Base-by-base conservation (phyloP, 495 filamentous ascomycete species). In the Aspergillus hancockii region DNA sequence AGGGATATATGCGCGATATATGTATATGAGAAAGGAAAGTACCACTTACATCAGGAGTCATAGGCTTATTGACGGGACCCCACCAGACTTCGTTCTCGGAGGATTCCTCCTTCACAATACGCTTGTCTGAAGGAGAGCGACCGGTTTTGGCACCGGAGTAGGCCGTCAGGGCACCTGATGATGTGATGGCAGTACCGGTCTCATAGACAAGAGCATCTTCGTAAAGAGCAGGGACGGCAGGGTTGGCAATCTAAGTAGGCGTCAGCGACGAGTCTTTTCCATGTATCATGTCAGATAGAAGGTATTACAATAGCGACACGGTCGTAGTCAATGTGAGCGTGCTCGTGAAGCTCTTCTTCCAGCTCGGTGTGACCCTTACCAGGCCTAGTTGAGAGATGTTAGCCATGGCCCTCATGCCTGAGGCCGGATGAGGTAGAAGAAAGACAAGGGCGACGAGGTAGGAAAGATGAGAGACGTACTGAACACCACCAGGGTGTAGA, bases 201-300 rank as follows among this genome's bases (percentile, higher is more conserved):
- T 98, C 94, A 81, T 98, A 98, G 64, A 98, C 94, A 50, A 98
- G 84, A 56, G 94, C 94, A 89, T 98, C 94, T 84, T 98, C 94
- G 82, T 98, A 98, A 61, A 98, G 84, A 60, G 94, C 90, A 66
- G 95, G 86, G 58, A 97, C 94, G 38, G 93, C 84, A 69, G 91
- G 87, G 76, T 94, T 96, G 78, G 89, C 88, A 65, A 94, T 90
- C 91, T 95, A 67, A 32, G 23, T 3, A 19, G 19, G 10, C 34
- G 59, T 57, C 56, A 60, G 63, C 62, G 49, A n/a, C 0, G n/a
- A 28, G 59, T 32, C 43, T 41, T 23, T 34, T 50, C 21, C 46
- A n/a, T 47, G 19, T 54, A 41, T 47, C 46, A 30, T 14, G 40
- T 49, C 38, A 40, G 43, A 51, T 32, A 41, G 16, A 43, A 14